Percentiles rank a stretch among this genome's conserved stretches.
phyloP scores from a whole-genome alignment of 1,284 basidiomycete species.

The Fomitopsis betulina region DNA sequence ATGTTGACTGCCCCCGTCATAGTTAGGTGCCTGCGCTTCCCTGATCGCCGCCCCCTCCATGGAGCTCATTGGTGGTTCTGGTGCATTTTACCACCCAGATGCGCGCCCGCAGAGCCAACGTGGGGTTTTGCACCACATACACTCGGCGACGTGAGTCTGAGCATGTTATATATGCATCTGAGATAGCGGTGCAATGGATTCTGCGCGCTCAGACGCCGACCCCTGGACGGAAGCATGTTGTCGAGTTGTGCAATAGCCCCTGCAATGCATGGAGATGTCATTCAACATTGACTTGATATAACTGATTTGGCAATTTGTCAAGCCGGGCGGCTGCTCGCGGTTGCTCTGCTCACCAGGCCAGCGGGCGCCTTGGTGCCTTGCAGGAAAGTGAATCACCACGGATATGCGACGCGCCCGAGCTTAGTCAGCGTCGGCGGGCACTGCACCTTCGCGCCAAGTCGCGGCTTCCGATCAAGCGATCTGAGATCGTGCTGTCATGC shows the following conservation, averaged over 20 bases:
- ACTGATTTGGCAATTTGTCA: not conserved
- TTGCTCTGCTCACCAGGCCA: not conserved
- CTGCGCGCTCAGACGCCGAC: not conserved
- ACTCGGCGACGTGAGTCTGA: not conserved
- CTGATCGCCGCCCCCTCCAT: not conserved
- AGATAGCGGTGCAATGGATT: slow-evolving; percentile 1
- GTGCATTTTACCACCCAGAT: not conserved
- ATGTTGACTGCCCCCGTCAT: not conserved
- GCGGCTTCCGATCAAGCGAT: not conserved
- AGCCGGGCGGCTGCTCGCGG: not conserved
- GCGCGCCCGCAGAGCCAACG: not conserved
- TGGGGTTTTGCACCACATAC: not conserved
- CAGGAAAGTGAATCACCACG: too few species aligned
- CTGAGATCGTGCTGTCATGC: not conserved
- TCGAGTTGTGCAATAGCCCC: not conserved
- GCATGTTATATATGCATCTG: not conserved
- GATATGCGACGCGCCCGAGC: not conserved
- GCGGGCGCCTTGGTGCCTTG: not conserved
- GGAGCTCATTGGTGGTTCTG: not conserved
- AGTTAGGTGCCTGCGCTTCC: not conserved
- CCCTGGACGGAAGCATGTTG: not conserved
- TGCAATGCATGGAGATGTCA: not conserved
- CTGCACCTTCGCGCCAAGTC: not conserved
- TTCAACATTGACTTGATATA: not conserved
- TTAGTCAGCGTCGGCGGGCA: not conserved